Base-by-base conservation (phyloP, 352 stramenopile genomes). In the Pythium guiyangense region DNA sequence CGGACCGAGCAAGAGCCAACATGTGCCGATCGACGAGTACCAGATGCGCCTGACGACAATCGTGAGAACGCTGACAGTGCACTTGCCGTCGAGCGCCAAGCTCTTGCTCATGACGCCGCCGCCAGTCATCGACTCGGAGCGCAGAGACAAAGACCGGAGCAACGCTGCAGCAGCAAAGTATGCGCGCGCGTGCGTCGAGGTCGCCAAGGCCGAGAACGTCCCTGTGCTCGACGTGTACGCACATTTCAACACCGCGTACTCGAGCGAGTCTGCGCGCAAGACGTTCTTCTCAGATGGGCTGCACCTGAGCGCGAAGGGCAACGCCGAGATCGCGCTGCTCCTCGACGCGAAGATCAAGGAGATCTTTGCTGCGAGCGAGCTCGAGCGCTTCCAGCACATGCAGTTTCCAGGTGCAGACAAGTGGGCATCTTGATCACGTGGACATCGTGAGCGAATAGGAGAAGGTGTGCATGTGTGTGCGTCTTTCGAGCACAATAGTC, bases 51-150 rank as follows among this genome's bases (percentile, higher is more conserved):
- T 80, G 43, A 57, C n/a, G 15, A 42, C 39, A 4, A 77, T 80
- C 59, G 47, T 83, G 17, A 35, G 42, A 15, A 29, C 50, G 34
- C 59, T 71, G 52, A 49, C 60, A 26, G 14, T 39, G 11, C 52
- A 14, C 42, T 49, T 66, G 15, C 57, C 73, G 3, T 45, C 64
- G 3, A 37, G 63, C 8, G 71, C 69, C 29, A 46, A 70, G 26
- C 57, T 89, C 37, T 40, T 86, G 47, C 40, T 88, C 27, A 77
- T 88, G 54, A 85, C 78, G 14, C 75, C 78, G 17, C 70, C 75
- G 11, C 59, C 77, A 15, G 69, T 88, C 9, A 68, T 84, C 49
- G 78, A 88, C 43, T 66, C 49, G 9, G 52, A 60, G 12, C 71
- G 69, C 0, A 51, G 55, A 2, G n/a, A 26, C 9, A 45, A 71